Evolutionary conservation across 805 yeast genomes (phyloP).

Genomic region (Ogataea methylovora): DNA sequence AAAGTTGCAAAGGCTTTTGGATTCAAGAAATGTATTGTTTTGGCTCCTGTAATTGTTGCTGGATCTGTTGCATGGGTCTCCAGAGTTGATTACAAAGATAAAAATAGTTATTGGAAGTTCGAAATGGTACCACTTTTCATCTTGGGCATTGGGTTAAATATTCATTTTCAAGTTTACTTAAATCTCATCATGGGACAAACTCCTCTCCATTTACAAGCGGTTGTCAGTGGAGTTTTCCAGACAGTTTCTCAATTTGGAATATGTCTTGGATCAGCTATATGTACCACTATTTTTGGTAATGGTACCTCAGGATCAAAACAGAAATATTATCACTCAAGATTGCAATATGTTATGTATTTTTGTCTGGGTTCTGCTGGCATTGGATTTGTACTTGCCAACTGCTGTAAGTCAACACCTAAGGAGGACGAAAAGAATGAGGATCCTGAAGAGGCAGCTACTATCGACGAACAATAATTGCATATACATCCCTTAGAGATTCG

Average conservation of each 20-base stretch:
- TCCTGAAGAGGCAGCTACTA: no score
- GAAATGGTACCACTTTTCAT: conserved; percentile 17
- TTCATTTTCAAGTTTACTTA: conserved; percentile 27
- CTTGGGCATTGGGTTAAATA: conserved; percentile 14
- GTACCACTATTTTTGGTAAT: not conserved
- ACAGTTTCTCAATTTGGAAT: not conserved
- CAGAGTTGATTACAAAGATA: conserved; percentile 7
- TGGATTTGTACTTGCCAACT: no score
- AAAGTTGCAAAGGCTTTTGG: conserved; percentile 12
- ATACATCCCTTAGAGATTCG: no score
- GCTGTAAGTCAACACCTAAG: no score
- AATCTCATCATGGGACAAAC: conserved; percentile 20
- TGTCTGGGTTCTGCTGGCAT: no score
- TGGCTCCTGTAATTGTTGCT: conserved; percentile 5
- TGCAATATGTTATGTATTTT: no score
- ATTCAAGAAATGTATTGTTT: conserved; percentile 9
- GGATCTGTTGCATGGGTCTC: conserved; percentile 16
- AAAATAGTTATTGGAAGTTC: conserved; percentile 16
- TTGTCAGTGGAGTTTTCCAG: not conserved
- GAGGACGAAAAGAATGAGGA: no score
- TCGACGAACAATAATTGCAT: no score
- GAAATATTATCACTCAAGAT: no score
- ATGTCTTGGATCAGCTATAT: not conserved
- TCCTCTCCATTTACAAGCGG: conserved; percentile 1
- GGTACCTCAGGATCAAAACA: no score